Conservation (phyloP, 192 early-diverging fungal genomes). For the Entomortierella lignicola region DNA sequence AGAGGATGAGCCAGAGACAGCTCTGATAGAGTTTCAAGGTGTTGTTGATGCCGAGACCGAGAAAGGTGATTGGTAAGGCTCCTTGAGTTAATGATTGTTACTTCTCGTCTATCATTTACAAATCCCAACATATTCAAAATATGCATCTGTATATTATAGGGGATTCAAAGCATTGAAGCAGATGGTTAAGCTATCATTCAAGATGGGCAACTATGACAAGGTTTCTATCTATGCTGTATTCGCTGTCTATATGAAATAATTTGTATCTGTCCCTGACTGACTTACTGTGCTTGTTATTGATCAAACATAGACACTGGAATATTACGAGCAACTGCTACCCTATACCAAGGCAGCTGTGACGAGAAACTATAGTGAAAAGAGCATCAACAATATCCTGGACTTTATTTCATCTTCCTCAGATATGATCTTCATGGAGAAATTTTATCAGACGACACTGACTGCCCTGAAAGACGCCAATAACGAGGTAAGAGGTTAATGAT, state of each 20-base stretch:
- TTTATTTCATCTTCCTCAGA: slow-evolving; percentile 79
- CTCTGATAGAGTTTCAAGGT: slow-evolving; percentile 78
- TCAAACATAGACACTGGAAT: slow-evolving; percentile 69
- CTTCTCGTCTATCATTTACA: neutral
- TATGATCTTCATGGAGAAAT: slow-evolving; percentile 85
- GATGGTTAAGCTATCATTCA: slow-evolving; percentile 84
- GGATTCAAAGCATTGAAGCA: slow-evolving; percentile 93
- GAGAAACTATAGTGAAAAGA: slow-evolving; percentile 89
- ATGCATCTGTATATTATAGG: slow-evolving; percentile 59
- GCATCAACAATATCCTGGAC: slow-evolving; percentile 91
- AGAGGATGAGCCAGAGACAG: slow-evolving; percentile 79
- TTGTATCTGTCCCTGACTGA: too few species aligned
- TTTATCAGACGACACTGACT: slow-evolving; percentile 81
- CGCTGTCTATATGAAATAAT: too few species aligned
- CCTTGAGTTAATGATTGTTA: neutral
- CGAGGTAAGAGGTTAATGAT: slow-evolving; percentile 62
- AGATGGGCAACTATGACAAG: slow-evolving; percentile 69
- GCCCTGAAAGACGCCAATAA: slow-evolving; percentile 84
- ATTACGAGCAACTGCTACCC: slow-evolving; percentile 79
- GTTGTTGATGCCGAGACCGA: slow-evolving; percentile 85
- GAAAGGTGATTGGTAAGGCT: slow-evolving; percentile 82
- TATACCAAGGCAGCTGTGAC: slow-evolving; percentile 84
- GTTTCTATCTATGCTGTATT: too few species aligned
- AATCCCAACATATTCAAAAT: neutral
- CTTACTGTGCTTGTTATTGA: too few species aligned